phyloP scores from a whole-genome alignment of 2,329 filamentous ascomycete species.

The Diaporthe sp. region DNA sequence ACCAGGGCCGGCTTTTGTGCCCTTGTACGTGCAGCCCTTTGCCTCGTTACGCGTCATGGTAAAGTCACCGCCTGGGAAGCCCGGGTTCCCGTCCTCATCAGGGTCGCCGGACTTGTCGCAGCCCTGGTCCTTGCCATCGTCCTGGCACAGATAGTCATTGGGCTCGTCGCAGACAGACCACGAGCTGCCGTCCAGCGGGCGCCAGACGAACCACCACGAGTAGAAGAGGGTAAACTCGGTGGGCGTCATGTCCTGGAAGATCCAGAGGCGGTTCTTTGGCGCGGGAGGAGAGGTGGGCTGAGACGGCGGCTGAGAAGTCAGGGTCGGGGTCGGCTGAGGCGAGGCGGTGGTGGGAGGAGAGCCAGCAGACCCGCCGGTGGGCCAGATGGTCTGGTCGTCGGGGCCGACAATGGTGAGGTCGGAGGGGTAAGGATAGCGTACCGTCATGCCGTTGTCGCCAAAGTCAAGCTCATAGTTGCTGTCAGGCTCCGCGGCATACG shows the following conservation, averaged over 20 bases:
- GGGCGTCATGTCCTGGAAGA: not conserved
- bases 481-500: not conserved
- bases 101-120: not conserved
- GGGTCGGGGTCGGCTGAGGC: not conserved
- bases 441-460: not conserved
- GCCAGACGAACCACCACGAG: conserved; percentile 16
- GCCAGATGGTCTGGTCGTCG: not conserved
- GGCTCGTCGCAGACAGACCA: not conserved
- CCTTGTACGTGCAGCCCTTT: conserved; percentile 7
- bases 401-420: not conserved
- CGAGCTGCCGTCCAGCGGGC: not conserved
- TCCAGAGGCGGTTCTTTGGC: conserved; percentile 1
- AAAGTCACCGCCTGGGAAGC: not conserved
- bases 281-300: not conserved
- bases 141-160: not conserved
- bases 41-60: conserved; percentile 2
- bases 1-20: not conserved
- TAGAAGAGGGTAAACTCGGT: not conserved
- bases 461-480: conserved; percentile 10
- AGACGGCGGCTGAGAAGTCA: not conserved
- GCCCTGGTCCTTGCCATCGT: not conserved
- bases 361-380: not conserved
- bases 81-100: not conserved
- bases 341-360: not conserved
- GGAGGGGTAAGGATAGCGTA: not conserved